phyloP scores from a whole-genome alignment of 164 flowering plant species.

The Liquidambar formosana region DNA sequence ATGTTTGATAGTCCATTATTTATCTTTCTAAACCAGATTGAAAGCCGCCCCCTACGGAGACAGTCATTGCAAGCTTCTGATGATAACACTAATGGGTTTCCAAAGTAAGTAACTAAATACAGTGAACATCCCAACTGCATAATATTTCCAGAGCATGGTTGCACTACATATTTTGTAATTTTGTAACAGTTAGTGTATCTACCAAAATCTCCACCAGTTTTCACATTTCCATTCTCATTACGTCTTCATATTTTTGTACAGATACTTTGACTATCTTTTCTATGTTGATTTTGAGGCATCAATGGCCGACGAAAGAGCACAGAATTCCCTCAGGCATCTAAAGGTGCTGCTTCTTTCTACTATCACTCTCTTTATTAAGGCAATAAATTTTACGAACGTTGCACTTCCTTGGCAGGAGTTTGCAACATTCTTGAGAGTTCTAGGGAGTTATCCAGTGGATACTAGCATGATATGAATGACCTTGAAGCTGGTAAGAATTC shows the following conservation, averaged over 20 bases:
- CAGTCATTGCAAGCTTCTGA: constrained; percentile 50
- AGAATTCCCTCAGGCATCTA: constrained; percentile 80
- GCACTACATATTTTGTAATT: background rate
- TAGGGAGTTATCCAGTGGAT: constrained; percentile 90
- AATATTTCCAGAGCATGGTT: too few species aligned
- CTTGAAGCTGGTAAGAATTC: constrained; percentile 19
- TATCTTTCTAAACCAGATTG: constrained; percentile 57
- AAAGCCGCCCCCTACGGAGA: constrained; percentile 82
- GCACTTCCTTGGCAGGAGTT: constrained; percentile 61
- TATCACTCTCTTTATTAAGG: background rate
- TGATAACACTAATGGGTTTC: constrained; percentile 46
- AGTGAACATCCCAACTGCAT: background rate
- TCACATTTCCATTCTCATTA: background rate
- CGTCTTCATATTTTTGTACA: constrained; percentile 17
- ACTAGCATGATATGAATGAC: constrained; percentile 43
- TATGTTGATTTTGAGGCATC: constrained; percentile 97
- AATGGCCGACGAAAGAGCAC: constrained; percentile 77
- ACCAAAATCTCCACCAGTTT: background rate
- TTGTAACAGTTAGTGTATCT: background rate
- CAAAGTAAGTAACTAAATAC: constrained; percentile 59
- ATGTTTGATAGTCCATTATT: background rate
- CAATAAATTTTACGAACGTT: background rate
- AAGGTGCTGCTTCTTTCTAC: constrained; percentile 37
- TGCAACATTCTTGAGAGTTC: constrained; percentile 77
- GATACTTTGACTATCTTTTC: constrained; percentile 87